Evolutionary conservation across 1,139 yeast genomes (phyloP).

Genomic region (Saccharomyces pastorianus): DNA sequence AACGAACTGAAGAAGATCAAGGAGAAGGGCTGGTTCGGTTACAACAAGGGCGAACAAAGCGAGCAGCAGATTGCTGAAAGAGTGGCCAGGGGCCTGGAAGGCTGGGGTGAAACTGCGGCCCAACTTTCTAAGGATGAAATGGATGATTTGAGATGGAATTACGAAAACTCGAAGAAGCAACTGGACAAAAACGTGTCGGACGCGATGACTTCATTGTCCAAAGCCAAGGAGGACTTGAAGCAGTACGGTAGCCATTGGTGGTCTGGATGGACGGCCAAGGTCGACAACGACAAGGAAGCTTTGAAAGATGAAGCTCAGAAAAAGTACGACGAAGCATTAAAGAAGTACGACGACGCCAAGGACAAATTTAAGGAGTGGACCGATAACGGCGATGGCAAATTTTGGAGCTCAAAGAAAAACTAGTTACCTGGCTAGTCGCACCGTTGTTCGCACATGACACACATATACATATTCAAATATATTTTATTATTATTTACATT

Average conservation of each 20-base stretch:
- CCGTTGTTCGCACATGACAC: conserved; percentile 18
- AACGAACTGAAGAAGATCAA: conserved; percentile 21
- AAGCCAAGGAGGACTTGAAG: background rate
- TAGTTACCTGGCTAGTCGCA: no score
- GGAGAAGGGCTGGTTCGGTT: conserved; percentile 24
- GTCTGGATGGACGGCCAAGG: background rate
- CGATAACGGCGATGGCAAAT: conserved; percentile 21
- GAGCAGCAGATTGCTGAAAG: conserved; percentile 29
- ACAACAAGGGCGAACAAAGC: conserved; percentile 14
- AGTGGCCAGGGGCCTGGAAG: conserved; percentile 34
- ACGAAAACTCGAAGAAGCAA: conserved; percentile 12
- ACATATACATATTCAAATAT: background rate
- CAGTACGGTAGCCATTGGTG: background rate
- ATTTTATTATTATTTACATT: background rate
- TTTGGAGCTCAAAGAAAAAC: conserved; percentile 17
- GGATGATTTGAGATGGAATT: conserved; percentile 25
- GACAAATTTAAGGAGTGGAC: conserved; percentile 23
- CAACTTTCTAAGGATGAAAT: conserved; percentile 37
- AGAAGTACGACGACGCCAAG: conserved; percentile 27
- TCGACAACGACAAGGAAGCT: conserved; percentile 1
- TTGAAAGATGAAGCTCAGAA: conserved; percentile 27
- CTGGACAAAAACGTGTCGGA: conserved; percentile 18
- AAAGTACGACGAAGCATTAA: conserved; percentile 30
- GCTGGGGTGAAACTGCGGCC: conserved; percentile 41
- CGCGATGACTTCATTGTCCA: background rate